Base-by-base conservation (phyloP, 2,329 filamentous ascomycete genomes). In the Penicillium sp. region DNA sequence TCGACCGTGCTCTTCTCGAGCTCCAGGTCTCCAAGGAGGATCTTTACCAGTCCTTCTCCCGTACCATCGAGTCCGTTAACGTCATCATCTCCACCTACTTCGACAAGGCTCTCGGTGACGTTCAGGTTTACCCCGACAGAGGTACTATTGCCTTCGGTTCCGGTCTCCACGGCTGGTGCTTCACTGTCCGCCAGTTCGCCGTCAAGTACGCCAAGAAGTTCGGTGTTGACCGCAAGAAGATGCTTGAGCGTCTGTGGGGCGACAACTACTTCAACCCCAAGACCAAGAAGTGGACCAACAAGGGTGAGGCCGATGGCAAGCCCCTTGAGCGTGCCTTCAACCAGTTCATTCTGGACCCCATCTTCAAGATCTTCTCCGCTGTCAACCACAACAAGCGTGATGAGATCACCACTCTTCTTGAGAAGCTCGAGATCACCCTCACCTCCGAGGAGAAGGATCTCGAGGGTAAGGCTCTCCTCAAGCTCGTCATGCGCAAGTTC, bases 271-370 rank as follows among this genome's bases (percentile, higher is more conserved):
- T 99, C 89, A 97, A 99, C 86, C 90, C 94, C 69, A 85, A 90
- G 81, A 99, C 94, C 84, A 99, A 97, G 90, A 99, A 99, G 87
- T 99, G 94, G 94, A 93, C 92, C 78, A 97, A 89, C 84, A 84
- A 80, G 75, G 82, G 81, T 67, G 88, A 84, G 63, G 81, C 90
- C 74, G 91, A 96, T 72, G 93, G 91, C 74, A 88, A 96, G 84
- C 75, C 79, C 63, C 86, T 96, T 53, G 94, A 97, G 86, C 94
- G 94, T 88, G 90, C 93, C 68, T 99, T 99, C 89, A 95, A 94
- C 85, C 89, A 94, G 85, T 99, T 99, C 84, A 96, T 97, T 76
- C 80, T 99, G 73, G 94, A 99, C 81, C 94, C 94, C 73, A 99
- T 99, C 80, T 99, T 97, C 90, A 92, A 92, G 83, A 95, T 99